Conservation (phyloP, 2,329 filamentous ascomycete genomes). For the Pochonia chlamydosporia region DNA sequence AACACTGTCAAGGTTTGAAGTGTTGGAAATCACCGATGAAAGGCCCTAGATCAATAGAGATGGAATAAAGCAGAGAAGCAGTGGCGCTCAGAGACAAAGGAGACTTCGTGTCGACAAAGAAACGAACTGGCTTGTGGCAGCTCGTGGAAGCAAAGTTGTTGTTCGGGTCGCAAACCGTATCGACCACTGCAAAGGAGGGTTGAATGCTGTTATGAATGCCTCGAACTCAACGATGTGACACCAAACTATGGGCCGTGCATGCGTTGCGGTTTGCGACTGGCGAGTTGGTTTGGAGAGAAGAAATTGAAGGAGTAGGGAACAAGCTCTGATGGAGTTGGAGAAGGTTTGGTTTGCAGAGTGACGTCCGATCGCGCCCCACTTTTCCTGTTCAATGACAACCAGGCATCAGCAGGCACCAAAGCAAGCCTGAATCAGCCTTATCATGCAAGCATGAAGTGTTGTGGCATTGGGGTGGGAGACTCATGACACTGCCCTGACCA, state of each 20-base stretch:
- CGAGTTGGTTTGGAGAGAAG: not conserved
- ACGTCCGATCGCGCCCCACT: slow-evolving; percentile 12
- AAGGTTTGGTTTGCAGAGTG: slow-evolving; percentile 10
- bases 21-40: not conserved
- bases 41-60: not conserved
- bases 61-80: not conserved
- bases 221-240: too few relatives aligned
- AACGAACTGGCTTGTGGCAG: too few relatives aligned
- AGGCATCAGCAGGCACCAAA: slow-evolving; percentile 2
- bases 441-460: too few relatives aligned
- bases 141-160: too few relatives aligned
- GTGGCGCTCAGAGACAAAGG: not conserved
- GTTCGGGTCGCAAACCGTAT: not conserved
- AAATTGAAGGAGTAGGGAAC: not conserved
- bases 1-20: not conserved
- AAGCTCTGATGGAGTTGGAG: not conserved
- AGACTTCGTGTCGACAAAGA: not conserved
- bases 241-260: not conserved
- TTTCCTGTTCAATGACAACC: not conserved
- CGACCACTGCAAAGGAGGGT: not conserved
- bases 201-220: too few relatives aligned
- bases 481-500: too few relatives aligned
- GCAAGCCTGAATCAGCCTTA: not conserved
- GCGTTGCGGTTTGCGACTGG: not conserved
- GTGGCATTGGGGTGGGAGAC: too few relatives aligned